phyloP scores from a whole-genome alignment of 2,329 filamentous ascomycete species.

The Hypoxylon sp. region DNA sequence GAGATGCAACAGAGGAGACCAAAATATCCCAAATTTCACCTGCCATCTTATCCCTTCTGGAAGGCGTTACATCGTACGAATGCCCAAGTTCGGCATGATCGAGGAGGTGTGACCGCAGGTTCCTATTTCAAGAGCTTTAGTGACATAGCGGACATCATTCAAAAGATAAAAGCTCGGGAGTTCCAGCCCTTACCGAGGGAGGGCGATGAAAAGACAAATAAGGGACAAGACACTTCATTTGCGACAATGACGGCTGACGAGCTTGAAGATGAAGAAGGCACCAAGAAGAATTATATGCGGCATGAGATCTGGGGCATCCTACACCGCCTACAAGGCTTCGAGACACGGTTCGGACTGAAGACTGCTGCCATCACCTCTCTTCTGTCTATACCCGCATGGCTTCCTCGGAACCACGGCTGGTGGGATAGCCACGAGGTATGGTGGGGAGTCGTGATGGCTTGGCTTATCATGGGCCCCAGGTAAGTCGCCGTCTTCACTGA shows the following conservation, averaged over 20 bases:
- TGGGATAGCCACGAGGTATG: slow-evolving; percentile 64
- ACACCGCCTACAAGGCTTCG: slow-evolving; percentile 64
- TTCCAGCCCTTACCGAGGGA: slow-evolving; percentile 45
- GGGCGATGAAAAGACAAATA: slow-evolving; percentile 33
- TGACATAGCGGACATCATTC: slow-evolving; percentile 54
- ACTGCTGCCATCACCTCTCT: slow-evolving; percentile 60
- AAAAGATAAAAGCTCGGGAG: slow-evolving; percentile 52
- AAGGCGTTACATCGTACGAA: slow-evolving; percentile 64
- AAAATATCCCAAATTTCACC: slow-evolving; percentile 53
- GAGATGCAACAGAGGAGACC: slow-evolving; percentile 54
- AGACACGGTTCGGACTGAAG: slow-evolving; percentile 65
- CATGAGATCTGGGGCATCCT: slow-evolving; percentile 59
- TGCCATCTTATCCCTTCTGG: slow-evolving; percentile 61
- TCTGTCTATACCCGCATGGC: slow-evolving; percentile 63
- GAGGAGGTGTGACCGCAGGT: slow-evolving; percentile 60
- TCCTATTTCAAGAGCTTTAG: slow-evolving; percentile 55
- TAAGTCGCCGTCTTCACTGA: slow-evolving; percentile 34
- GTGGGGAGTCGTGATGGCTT: slow-evolving; percentile 66
- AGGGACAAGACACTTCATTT: slow-evolving; percentile 46
- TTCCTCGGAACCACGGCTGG: slow-evolving; percentile 55
- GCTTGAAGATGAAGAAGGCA: slow-evolving; percentile 45
- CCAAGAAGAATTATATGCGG: slow-evolving; percentile 51
- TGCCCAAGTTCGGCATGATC: slow-evolving; percentile 64
- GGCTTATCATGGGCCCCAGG: slow-evolving; percentile 63
- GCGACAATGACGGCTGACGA: slow-evolving; percentile 51